Evolutionary conservation across 805 yeast species (phyloP).

Genomic region (Cyberlindnera saturnus): DNA sequence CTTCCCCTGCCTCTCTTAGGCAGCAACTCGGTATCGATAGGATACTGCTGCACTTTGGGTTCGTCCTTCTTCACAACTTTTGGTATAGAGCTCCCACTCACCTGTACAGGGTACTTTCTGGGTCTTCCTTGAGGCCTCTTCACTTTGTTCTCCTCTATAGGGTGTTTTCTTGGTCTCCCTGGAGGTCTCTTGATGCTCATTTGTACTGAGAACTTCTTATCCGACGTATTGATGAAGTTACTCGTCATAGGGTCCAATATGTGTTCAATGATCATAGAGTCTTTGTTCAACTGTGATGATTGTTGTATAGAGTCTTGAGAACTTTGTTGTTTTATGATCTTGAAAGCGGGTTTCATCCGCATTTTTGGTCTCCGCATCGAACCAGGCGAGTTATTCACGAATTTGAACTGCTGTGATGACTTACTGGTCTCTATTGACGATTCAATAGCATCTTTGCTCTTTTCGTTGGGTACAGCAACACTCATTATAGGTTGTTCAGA

Average conservation of each 20-base stretch:
- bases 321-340: conserved; percentile 8
- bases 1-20: conserved; percentile 12
- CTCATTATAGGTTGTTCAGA: background rate
- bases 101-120: conserved; percentile 20
- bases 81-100: conserved; percentile 1
- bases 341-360: conserved; percentile 22
- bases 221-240: conserved; percentile 2
- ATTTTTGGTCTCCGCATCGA: conserved; percentile 13
- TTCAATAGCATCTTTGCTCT: no score
- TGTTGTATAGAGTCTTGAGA: conserved; percentile 5
- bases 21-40: conserved; percentile 7
- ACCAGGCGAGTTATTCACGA: conserved; percentile 20
- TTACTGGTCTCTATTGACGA: no score
- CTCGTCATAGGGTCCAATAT: conserved; percentile 8
- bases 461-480: no score
- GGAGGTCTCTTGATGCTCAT: conserved; percentile 32
- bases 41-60: background rate
- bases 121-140: conserved; percentile 27
- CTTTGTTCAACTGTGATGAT: conserved; percentile 2
- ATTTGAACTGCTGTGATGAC: conserved; percentile 10
- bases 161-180: conserved; percentile 47
- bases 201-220: conserved; percentile 17
- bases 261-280: conserved; percentile 19
- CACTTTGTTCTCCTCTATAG: conserved; percentile 37
- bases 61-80: background rate